phyloP scores from a whole-genome alignment of 208 protist species.

The Trypanosoma brucei region DNA sequence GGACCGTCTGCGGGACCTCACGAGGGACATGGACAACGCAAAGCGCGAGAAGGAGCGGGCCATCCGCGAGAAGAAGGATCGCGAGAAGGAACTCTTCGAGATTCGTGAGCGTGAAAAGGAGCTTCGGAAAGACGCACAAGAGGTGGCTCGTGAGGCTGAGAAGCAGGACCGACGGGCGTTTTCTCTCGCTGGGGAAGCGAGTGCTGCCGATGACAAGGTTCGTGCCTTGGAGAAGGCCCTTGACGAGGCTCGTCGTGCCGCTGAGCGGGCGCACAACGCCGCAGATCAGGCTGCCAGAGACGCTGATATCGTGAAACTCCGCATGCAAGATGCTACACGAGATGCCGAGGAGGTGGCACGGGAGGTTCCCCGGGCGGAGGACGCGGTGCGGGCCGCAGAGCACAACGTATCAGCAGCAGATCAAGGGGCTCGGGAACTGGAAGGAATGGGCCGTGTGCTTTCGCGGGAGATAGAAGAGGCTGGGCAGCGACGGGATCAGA shows the following conservation, averaged over 20 bases:
- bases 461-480: conserved; percentile 82
- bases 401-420: conserved; percentile 59
- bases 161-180: conserved; percentile 66
- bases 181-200: conserved; percentile 52
- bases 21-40: conserved; percentile 76
- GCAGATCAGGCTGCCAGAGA: conserved; percentile 67
- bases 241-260: conserved; percentile 71
- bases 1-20: conserved; percentile 78
- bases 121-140: conserved; percentile 66
- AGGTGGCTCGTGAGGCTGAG: conserved; percentile 69
- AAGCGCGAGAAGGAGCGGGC: conserved; percentile 70
- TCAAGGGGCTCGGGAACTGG: conserved; percentile 72
- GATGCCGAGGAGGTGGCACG: conserved; percentile 66
- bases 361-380: conserved; percentile 74
- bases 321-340: conserved; percentile 57
- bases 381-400: conserved; percentile 70
- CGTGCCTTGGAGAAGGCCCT: conserved; percentile 81
- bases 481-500: conserved; percentile 59
- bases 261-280: conserved; percentile 64
- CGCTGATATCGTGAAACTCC: conserved; percentile 57
- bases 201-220: conserved; percentile 80
- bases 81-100: conserved; percentile 65
- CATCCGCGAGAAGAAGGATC: conserved; percentile 76
- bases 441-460: conserved; percentile 73
- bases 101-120: conserved; percentile 74